These are phyloP conservation scores for Solanum commersonii DNA, from an alignment of 257 asterid genomes.

Conservation along the genomic window DNA sequence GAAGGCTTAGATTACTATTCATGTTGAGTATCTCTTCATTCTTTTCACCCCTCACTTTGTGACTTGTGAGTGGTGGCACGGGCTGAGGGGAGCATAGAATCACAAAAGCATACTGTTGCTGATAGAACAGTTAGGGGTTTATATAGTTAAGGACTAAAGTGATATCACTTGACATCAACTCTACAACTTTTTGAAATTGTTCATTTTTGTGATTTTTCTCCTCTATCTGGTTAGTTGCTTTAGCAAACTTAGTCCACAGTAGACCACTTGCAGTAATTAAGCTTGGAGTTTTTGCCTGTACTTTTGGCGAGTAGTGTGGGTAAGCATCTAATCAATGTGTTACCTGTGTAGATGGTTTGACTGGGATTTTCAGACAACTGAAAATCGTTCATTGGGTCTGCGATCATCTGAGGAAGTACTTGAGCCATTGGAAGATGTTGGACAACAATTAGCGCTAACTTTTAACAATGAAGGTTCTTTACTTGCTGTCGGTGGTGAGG, in stretches of 20 bases:
- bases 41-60: neutral
- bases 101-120: neutral
- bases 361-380: slow-evolving; percentile 36
- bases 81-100: neutral
- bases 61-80: neutral
- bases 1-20: neutral
- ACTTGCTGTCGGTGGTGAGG: slow-evolving; percentile 97
- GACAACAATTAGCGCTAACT: slow-evolving; percentile 73
- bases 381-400: slow-evolving; percentile 34
- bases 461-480: slow-evolving; percentile 65
- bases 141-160: neutral
- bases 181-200: neutral
- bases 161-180: neutral
- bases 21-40: neutral
- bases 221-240: neutral
- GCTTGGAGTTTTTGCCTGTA: neutral
- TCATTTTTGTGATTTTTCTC: neutral
- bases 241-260: neutral
- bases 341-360: slow-evolving; percentile 58
- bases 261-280: neutral
- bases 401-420: slow-evolving; percentile 58
- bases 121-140: neutral
- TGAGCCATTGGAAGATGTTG: slow-evolving; percentile 65
- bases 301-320: neutral
- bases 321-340: neutral